These are phyloP conservation scores for Ophiostoma fasciatum DNA, from an alignment of 2,329 filamentous ascomycete species.

Conservation along the genomic window DNA sequence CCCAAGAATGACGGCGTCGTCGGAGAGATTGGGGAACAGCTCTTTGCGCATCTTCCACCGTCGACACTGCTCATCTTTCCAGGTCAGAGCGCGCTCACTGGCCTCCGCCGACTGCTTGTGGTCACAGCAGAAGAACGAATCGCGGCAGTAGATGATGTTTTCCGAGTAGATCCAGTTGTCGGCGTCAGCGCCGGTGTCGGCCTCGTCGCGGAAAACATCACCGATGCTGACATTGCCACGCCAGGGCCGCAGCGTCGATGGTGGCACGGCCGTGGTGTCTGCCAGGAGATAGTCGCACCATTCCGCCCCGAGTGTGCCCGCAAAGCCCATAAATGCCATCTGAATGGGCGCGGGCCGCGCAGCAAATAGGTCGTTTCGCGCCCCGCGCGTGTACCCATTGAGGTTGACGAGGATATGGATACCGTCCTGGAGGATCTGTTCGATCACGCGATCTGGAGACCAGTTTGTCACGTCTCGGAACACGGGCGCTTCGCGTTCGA, in stretches of 20 bases:
- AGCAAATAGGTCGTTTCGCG: conserved; percentile 94
- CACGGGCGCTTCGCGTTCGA: conserved; percentile 80
- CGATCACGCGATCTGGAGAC: conserved; percentile 69
- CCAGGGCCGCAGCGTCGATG: conserved; percentile 64
- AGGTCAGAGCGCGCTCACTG: conserved; percentile 50
- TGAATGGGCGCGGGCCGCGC: conserved; percentile 89
- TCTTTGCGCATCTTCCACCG: conserved; percentile 91
- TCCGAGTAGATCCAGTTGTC: conserved; percentile 92
- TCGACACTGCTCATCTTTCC: conserved; percentile 68
- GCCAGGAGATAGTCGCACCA: conserved; percentile 98
- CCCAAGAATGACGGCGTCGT: conserved; percentile 80
- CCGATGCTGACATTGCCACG: conserved; percentile 60
- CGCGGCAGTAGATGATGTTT: conserved; percentile 85
- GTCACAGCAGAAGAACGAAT: conserved; percentile 98
- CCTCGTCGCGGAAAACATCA: conserved; percentile 52
- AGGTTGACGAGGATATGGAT: conserved; percentile 94
- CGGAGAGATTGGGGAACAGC: conserved; percentile 67
- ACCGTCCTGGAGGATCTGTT: conserved; percentile 72
- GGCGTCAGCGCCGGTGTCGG: conserved; percentile 51
- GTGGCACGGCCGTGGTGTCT: conserved; percentile 74
- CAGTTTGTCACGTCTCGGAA: conserved; percentile 82
- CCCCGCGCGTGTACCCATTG: conserved; percentile 94
- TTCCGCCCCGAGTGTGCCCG: conserved; percentile 85
- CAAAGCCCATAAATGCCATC: conserved; percentile 99
- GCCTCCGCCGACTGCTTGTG: conserved; percentile 70